phyloP scores from a whole-genome alignment of 176 grass and related monocot genomes.

The Musa itinerans region DNA sequence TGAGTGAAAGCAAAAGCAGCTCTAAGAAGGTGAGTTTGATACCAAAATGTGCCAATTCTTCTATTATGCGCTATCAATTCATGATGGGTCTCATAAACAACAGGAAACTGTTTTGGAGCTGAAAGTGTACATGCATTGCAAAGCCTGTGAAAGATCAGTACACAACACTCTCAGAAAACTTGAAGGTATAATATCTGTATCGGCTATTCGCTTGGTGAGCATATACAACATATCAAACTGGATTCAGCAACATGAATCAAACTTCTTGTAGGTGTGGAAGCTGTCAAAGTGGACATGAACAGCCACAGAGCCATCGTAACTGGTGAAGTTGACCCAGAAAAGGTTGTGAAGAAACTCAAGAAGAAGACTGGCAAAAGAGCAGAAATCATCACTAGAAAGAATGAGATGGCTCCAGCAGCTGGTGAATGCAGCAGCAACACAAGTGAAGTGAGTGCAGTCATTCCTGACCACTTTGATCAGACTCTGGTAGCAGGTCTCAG shows the following conservation, averaged over 20 bases:
- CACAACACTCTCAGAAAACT: slow-evolving; percentile 16
- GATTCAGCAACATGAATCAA: neutral
- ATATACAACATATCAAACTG: neutral
- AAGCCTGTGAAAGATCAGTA: slow-evolving; percentile 35
- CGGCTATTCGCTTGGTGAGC: too few relatives aligned
- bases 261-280: slow-evolving; percentile 18
- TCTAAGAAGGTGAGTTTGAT: neutral
- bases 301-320: slow-evolving; percentile 16
- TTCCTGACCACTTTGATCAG: neutral
- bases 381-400: slow-evolving; percentile 19
- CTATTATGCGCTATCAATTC: too few relatives aligned
- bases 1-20: neutral
- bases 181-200: slow-evolving; percentile 15
- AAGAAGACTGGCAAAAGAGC: slow-evolving; percentile 32
- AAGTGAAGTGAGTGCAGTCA: neutral
- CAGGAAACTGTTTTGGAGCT: slow-evolving; percentile 25
- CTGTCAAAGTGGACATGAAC: slow-evolving; percentile 26
- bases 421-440: neutral
- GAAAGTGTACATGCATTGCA: slow-evolving; percentile 44
- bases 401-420: neutral
- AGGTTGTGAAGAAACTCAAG: slow-evolving; percentile 30
- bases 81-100: too few relatives aligned
- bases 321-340: slow-evolving; percentile 21
- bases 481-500: neutral
- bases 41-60: neutral